Evolutionary conservation across 176 grass and related monocot species (phyloP), one percentile per base, ranked within the genome.

Genomic region (Hsuehochloa calcarea): DNA sequence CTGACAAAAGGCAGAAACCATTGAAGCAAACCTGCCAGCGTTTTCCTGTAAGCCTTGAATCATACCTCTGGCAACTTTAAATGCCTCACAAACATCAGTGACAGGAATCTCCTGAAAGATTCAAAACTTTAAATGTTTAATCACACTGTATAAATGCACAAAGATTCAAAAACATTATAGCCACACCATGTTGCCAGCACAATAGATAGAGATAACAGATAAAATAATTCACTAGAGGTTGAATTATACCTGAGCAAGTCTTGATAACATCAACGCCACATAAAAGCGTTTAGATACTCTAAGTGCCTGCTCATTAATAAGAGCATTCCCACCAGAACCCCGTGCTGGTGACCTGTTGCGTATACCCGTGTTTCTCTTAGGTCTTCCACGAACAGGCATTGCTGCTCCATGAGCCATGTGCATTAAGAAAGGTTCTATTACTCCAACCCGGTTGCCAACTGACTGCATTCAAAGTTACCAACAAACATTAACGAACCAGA

Each of bases 1-100:
- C 72, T 98, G 92, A 84, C 93, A 98, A 82, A 98, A 98, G 54
- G 89, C 85, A 80, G 95, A 98, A 75, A 98, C 93, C 95, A 98
- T 98, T 87, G 89, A 90, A 71, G 95, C 89, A 87, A 98, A 98
- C 75, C 95, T 94, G 76, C 95, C 95, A 85, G 95, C 95, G 88
- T 95, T 98, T 90, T 98, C 95, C 83, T 98, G 95, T 72, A 98
- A 88, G 17, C 82, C 66, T 82, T 98, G 95, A 81, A 95, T 93
- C 89, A 93, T 95, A 66, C 93, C 95, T 89, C 95, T 91, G 34
- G 95, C 95, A 74, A 95, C 95, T 88, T 93, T 98, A 75, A 95
- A 98, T 81, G 91, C 80, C 68, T 98, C 93, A 80, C 95, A 98
- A 79, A 98, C 95, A 90, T 95, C 91, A 79, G 85, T 83, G 86